These are phyloP conservation scores for Monosporozyma solicola DNA, from an alignment of 805 yeast genomes.

Conservation along the genomic window DNA sequence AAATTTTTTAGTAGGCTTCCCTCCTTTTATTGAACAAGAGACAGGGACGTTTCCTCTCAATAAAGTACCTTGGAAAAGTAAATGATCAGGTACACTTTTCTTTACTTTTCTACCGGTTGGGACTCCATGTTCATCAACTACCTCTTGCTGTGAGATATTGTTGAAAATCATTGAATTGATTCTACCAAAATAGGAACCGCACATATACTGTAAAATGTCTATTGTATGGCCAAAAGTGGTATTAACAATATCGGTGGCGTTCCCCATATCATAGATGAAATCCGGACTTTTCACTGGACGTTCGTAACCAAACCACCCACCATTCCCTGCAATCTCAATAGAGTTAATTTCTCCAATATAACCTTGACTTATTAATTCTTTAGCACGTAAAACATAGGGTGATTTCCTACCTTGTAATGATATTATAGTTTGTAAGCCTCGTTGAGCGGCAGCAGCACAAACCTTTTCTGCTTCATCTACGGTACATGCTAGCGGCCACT, in stretches of 20 bases:
- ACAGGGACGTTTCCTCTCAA: constrained; percentile 24
- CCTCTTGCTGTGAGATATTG: constrained; percentile 23
- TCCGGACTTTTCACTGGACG: constrained; percentile 20
- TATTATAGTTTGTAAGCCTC: constrained; percentile 24
- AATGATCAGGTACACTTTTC: constrained; percentile 26
- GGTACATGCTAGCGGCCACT: constrained; percentile 23
- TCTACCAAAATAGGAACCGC: constrained; percentile 23
- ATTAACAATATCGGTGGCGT: constrained; percentile 23
- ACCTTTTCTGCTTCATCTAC: constrained; percentile 22
- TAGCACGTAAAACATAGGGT: constrained; percentile 25
- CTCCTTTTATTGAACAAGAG: constrained; percentile 26
- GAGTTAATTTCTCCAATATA: constrained; percentile 27
- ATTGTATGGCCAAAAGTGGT: constrained; percentile 27
- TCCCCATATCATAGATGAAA: constrained; percentile 21
- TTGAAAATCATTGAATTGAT: constrained; percentile 24
- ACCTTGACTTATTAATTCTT: constrained; percentile 24
- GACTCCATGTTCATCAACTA: constrained; percentile 21
- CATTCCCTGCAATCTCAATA: constrained; percentile 25
- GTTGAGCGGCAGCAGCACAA: constrained; percentile 16
- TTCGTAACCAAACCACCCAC: constrained; percentile 28
- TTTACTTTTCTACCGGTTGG: constrained; percentile 14
- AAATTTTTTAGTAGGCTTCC: constrained; percentile 27
- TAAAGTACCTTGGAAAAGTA: constrained; percentile 24
- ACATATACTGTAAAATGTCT: constrained; percentile 25
- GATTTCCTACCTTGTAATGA: constrained; percentile 27